phyloP scores from a whole-genome alignment of 441 rosid species.

The Populus hybrid region DNA sequence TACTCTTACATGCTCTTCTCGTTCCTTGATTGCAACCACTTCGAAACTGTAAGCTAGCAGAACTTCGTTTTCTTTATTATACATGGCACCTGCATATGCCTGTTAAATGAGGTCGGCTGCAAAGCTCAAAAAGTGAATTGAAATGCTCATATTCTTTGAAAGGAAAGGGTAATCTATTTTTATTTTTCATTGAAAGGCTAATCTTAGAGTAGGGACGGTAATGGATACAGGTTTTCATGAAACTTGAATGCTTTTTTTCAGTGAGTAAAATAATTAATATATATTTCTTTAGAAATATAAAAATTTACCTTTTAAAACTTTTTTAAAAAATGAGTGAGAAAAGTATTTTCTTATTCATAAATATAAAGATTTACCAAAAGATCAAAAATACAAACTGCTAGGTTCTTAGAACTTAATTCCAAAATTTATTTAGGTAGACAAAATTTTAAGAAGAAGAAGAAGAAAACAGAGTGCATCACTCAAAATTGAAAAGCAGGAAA shows the following conservation, averaged over 20 bases:
- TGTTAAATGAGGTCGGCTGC: too few species aligned
- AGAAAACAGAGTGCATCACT: neutral
- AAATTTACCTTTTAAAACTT: neutral
- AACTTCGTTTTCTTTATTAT: neutral
- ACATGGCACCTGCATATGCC: neutral
- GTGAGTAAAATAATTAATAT: too few species aligned
- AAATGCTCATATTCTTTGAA: too few species aligned
- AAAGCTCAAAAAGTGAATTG: too few species aligned
- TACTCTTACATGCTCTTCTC: conserved; percentile 19
- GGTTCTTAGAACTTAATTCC: neutral
- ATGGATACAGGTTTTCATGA: neutral
- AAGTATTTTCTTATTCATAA: too few species aligned
- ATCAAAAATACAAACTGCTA: neutral
- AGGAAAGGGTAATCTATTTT: too few species aligned
- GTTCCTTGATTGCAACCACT: conserved; percentile 19
- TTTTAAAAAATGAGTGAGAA: neutral
- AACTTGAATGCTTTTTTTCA: too few species aligned
- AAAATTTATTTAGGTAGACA: neutral
- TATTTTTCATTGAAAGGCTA: too few species aligned
- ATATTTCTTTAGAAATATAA: too few species aligned
- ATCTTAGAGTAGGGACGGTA: too few species aligned
- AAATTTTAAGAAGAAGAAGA: neutral
- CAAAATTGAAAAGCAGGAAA: neutral
- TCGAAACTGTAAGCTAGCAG: conserved; percentile 19
- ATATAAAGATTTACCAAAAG: too few species aligned